Evolutionary conservation across 2,329 filamentous ascomycete species (phyloP).

Genomic region (Pestalotiopsis sp.): DNA sequence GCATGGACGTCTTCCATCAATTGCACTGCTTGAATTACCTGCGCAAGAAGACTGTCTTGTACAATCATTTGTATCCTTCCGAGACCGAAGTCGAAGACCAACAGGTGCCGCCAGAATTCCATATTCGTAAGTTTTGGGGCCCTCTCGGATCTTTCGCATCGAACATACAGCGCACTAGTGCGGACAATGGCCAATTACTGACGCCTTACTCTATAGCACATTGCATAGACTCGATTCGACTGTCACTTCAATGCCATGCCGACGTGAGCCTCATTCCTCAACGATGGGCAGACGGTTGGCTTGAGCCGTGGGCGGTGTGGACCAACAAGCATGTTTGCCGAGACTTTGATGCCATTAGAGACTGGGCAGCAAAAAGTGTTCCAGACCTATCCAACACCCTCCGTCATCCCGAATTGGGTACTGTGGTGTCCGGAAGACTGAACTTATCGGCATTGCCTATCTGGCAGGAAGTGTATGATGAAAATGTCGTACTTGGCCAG

Average conservation of each 20-base stretch:
- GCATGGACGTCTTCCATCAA: background rate
- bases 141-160: background rate
- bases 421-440: background rate
- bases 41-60: background rate
- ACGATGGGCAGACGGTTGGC: background rate
- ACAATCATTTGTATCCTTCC: background rate
- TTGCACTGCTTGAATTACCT: background rate
- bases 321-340: background rate
- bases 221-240: background rate
- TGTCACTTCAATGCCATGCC: constrained; percentile 4
- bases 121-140: background rate
- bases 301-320: background rate
- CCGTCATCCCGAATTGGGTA: background rate
- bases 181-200: background rate
- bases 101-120: background rate
- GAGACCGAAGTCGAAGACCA: background rate
- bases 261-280: background rate
- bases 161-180: background rate
- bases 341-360: background rate
- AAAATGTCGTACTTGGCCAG: background rate
- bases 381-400: background rate
- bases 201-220: background rate
- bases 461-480: background rate
- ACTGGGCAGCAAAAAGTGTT: background rate
- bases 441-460: background rate